These are phyloP conservation scores for Acacia acuminata DNA, from an alignment of 306 rosid genomes.

Conservation along the genomic window DNA sequence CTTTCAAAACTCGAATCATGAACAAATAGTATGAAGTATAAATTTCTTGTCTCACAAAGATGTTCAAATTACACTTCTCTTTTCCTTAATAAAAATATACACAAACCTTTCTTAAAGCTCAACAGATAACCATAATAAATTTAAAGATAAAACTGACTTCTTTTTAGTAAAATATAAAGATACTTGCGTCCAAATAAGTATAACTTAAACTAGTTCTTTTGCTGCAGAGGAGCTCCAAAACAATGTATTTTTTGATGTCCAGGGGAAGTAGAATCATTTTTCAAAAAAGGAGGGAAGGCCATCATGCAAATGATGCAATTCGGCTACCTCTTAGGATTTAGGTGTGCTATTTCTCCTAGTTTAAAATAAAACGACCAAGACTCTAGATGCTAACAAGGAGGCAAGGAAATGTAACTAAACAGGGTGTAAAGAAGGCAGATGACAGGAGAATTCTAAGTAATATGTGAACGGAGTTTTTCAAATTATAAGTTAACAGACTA, in stretches of 20 bases:
- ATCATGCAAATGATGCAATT: not conserved
- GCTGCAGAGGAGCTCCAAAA: not conserved
- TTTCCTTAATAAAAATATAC: not conserved
- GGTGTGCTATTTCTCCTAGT: not conserved
- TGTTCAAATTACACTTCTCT: not conserved
- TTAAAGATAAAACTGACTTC: too few species aligned
- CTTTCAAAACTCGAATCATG: slow-evolving; percentile 1
- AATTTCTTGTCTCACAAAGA: not conserved
- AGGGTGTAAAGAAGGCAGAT: not conserved
- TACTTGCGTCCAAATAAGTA: not conserved
- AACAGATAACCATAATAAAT: not conserved
- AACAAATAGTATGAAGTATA: not conserved
- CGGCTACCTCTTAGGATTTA: not conserved
- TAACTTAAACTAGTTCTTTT: not conserved
- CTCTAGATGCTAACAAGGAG: not conserved
- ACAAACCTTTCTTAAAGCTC: not conserved
- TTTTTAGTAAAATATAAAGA: not conserved
- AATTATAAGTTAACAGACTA: not conserved
- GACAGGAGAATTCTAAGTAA: not conserved
- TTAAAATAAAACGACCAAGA: not conserved
- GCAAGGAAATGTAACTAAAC: not conserved
- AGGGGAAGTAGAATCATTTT: not conserved
- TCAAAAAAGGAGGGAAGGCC: not conserved
- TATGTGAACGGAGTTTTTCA: not conserved
- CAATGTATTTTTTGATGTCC: not conserved